These are phyloP conservation scores for Phialemoniopsis sp. DNA, from an alignment of 2,329 filamentous ascomycete genomes.

Conservation along the genomic window DNA sequence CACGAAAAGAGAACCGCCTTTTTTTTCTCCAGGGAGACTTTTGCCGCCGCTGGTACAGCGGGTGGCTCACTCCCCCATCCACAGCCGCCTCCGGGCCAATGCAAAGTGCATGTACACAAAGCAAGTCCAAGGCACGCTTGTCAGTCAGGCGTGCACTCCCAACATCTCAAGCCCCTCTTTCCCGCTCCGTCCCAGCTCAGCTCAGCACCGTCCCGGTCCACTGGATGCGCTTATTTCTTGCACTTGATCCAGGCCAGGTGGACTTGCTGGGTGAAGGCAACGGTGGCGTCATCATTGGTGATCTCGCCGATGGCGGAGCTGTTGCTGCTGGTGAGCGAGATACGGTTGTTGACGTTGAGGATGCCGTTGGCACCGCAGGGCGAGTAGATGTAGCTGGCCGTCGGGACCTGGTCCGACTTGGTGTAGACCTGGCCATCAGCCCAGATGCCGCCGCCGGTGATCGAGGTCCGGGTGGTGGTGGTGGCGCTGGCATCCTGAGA, in stretches of 20 bases:
- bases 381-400: conserved; percentile 37
- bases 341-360: conserved; percentile 43
- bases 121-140: too few species aligned
- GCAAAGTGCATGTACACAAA: neutral
- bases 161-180: neutral
- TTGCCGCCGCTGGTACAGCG: neutral
- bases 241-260: conserved; percentile 31
- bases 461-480: conserved; percentile 37
- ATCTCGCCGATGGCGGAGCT: conserved; percentile 29
- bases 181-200: neutral
- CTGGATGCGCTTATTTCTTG: conserved; percentile 9
- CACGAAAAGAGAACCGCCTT: neutral
- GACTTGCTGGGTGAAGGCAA: conserved; percentile 38
- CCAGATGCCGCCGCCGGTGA: conserved; percentile 36
- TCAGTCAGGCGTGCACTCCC: neutral
- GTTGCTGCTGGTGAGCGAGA: conserved; percentile 32
- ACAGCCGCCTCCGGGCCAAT: neutral
- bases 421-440: conserved; percentile 39
- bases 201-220: neutral
- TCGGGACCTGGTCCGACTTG: conserved; percentile 38
- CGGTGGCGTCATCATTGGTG: conserved; percentile 39
- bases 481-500: conserved; percentile 37
- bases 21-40: neutral
- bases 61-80: neutral
- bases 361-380: conserved; percentile 40